A percentile compares a stretch with the other conserved stretches of the same genome.
Evolutionary conservation across 2,329 filamentous ascomycete species (phyloP).

Genomic region (Cercospora berteroae): DNA sequence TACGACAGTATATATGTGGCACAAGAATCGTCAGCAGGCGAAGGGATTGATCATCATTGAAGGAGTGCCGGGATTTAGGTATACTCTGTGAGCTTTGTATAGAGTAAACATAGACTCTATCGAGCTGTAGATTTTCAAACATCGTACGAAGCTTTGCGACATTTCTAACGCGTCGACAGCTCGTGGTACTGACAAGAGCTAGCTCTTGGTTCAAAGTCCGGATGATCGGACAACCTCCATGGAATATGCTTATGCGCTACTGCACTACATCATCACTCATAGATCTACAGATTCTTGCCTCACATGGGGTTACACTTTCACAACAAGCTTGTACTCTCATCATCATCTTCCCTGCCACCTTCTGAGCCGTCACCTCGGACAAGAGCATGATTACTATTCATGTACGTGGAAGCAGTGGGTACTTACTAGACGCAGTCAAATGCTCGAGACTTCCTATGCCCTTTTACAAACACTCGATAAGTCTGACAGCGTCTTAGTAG

Average conservation of each 20-base stretch:
- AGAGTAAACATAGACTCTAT: background rate
- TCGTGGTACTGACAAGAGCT: background rate
- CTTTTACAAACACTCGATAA: no score
- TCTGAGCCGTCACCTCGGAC: background rate
- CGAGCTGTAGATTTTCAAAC: background rate
- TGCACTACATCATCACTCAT: background rate
- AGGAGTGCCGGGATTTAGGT: constrained; percentile 15
- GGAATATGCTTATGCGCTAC: background rate
- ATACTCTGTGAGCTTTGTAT: background rate
- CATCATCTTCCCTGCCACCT: background rate
- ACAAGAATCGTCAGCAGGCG: constrained; percentile 12
- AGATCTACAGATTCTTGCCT: no score
- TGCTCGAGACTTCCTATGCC: no score
- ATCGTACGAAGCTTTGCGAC: background rate
- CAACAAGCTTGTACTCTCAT: background rate
- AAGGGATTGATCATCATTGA: constrained; percentile 13
- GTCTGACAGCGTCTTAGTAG: no score
- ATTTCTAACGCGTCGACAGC: background rate
- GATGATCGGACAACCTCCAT: background rate
- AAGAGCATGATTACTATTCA: background rate
- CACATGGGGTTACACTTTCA: no score
- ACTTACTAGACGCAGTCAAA: no score
- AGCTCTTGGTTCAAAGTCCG: background rate
- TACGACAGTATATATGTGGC: constrained; percentile 14
- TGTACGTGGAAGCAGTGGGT: background rate